These are phyloP conservation scores for Lichtheimia ornata DNA, from an alignment of 371 early-diverging fungal genomes.

Conservation along the genomic window DNA sequence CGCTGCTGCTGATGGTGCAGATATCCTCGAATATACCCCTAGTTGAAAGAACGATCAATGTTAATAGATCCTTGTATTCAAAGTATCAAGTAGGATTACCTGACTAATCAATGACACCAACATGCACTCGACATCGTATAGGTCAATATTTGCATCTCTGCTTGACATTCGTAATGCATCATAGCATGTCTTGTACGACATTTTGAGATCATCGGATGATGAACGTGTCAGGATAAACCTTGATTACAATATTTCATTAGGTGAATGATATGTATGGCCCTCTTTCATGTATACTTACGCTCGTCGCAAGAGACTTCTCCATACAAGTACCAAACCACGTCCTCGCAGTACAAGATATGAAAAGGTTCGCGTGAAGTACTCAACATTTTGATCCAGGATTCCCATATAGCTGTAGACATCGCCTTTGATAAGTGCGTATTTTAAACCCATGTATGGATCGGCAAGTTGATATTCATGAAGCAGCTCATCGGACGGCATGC, in stretches of 20 bases:
- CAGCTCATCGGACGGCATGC: conserved; percentile 34
- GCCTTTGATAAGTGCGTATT: conserved; percentile 28
- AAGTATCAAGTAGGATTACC: conserved; percentile 19
- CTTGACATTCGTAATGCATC: conserved; percentile 26
- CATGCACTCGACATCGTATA: conserved; percentile 35
- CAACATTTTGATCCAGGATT: conserved; percentile 32
- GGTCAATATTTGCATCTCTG: conserved; percentile 19
- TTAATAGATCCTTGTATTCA: neutral
- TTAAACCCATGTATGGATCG: conserved; percentile 21
- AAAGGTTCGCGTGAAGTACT: conserved; percentile 26
- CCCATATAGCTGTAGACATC: conserved; percentile 28
- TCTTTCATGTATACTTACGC: conserved; percentile 22
- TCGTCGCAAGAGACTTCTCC: conserved; percentile 41
- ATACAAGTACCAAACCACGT: conserved; percentile 37
- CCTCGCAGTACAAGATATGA: conserved; percentile 37
- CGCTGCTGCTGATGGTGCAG: conserved; percentile 78
- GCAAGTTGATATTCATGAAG: conserved; percentile 38
- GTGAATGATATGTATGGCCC: neutral
- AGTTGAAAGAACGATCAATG: conserved; percentile 5
- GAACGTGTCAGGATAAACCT: conserved; percentile 5
- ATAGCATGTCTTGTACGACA: conserved; percentile 27
- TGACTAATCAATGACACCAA: conserved; percentile 49
- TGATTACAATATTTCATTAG: neutral
- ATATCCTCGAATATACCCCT: conserved; percentile 88
- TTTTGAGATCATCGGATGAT: neutral